phyloP scores from a whole-genome alignment of 257 asterid species.

The Solanum tarijense region DNA sequence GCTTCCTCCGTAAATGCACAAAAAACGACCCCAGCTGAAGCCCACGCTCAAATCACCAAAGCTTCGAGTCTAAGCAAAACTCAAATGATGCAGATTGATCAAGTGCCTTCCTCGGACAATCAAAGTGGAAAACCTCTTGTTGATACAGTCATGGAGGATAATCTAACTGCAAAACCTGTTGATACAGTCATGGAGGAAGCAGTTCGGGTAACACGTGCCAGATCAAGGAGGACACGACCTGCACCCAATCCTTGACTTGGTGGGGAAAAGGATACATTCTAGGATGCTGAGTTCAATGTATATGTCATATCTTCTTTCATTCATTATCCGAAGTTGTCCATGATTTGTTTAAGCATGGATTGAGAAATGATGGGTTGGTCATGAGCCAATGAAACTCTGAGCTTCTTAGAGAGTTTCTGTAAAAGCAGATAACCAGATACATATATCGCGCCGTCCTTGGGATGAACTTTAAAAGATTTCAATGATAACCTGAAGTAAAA shows the following conservation, averaged over 20 bases:
- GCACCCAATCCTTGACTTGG: constrained; percentile 4
- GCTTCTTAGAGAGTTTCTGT: background rate
- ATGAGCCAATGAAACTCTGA: background rate
- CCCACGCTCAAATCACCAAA: constrained; percentile 20
- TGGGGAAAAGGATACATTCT: background rate
- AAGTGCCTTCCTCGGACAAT: background rate
- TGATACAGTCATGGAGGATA: constrained; percentile 1
- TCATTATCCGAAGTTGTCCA: background rate
- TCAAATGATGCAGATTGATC: constrained; percentile 1
- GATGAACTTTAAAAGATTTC: background rate
- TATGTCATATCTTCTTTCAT: background rate
- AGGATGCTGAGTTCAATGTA: background rate
- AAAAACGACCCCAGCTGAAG: constrained; percentile 24
- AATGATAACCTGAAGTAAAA: background rate
- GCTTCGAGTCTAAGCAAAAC: constrained; percentile 6
- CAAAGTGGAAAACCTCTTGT: background rate
- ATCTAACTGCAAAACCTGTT: background rate
- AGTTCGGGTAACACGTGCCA: constrained; percentile 10
- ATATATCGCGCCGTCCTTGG: background rate
- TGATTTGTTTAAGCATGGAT: background rate
- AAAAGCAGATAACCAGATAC: background rate
- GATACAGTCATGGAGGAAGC: constrained; percentile 1
- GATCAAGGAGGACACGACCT: constrained; percentile 3
- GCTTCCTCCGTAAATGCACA: constrained; percentile 28
- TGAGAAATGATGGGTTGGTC: background rate